Conservation (phyloP, 2,329 filamentous ascomycete species). For the Achaetomium macrosporum region DNA sequence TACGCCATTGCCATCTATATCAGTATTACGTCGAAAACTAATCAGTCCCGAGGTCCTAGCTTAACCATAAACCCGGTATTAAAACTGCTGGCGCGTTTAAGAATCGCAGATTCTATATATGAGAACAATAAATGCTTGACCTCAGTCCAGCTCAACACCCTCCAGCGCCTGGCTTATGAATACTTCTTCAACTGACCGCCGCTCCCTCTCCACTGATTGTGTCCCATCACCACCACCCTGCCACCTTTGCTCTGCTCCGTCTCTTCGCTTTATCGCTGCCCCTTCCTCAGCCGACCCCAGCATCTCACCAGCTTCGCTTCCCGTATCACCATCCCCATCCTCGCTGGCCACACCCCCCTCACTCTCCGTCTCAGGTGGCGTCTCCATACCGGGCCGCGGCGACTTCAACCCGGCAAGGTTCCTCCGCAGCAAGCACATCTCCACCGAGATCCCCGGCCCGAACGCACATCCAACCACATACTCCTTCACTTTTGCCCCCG, state of each 20-base stretch:
- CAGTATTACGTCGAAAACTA: no score
- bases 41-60: no score
- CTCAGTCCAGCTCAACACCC: slow-evolving; percentile 30
- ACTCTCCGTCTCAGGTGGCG: slow-evolving; percentile 50
- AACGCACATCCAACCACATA: slow-evolving; percentile 64
- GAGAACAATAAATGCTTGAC: not conserved
- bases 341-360: slow-evolving; percentile 36
- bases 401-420: slow-evolving; percentile 25
- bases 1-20: no score
- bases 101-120: not conserved
- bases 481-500: slow-evolving; percentile 44
- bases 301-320: slow-evolving; percentile 3
- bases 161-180: slow-evolving; percentile 31
- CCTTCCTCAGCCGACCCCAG: not conserved
- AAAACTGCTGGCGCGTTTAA: not conserved
- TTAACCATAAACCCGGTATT: no score
- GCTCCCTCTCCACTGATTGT: not conserved
- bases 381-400: slow-evolving; percentile 37
- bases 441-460: slow-evolving; percentile 61
- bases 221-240: slow-evolving; percentile 4
- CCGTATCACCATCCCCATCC: slow-evolving; percentile 31
- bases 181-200: slow-evolving; percentile 12
- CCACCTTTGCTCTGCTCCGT: slow-evolving; percentile 16
- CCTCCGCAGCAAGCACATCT: slow-evolving; percentile 61
- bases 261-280: not conserved